Base-by-base conservation (phyloP, 495 filamentous ascomycete genomes). In the Amniculicola lignicola region DNA sequence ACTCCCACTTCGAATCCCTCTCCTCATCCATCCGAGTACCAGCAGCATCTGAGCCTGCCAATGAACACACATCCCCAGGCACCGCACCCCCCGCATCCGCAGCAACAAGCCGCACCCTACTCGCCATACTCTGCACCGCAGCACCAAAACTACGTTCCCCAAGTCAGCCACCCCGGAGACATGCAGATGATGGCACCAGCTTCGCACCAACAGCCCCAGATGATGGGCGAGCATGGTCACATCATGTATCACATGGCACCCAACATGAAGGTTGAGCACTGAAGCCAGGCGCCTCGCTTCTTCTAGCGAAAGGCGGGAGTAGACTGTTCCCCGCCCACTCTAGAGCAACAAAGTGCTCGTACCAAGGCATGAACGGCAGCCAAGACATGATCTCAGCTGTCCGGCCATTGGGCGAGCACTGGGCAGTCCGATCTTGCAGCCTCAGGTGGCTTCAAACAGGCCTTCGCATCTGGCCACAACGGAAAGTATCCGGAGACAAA, bases 261-360 rank as follows among this genome's bases (percentile, higher is more conserved):
- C 11, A 63, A 63, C 51, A 59, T 63, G 61, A 62, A 66, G 51
- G 48, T 51, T 7, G 57, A 62, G 24, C 58, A 66, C 29, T 57
- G 43, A 48, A n/a, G 22, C 15, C 3, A 19, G 1, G n/a, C 11
- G 36, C 9, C 2, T 57, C 35, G 33, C 29, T 24, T 48, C 37
- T 42, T 41, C n/a, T n/a, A n/a, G n/a, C n/a, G n/a, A n/a, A n/a
- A n/a, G n/a, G n/a, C n/a, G n/a, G n/a, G n/a, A n/a, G n/a, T n/a
- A n/a, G n/a, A n/a, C n/a, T n/a, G n/a, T n/a, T n/a, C n/a, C n/a
- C n/a, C n/a, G n/a, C n/a, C n/a, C n/a, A n/a, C n/a, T n/a, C n/a
- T n/a, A n/a, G n/a, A n/a, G n/a, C n/a, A n/a, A n/a, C n/a, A n/a
- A n/a, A n/a, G n/a, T n/a, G n/a, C n/a, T n/a, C n/a, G n/a, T n/a